Conservation (phyloP, 495 filamentous ascomycete genomes). For the Lophiostoma macrostomum region DNA sequence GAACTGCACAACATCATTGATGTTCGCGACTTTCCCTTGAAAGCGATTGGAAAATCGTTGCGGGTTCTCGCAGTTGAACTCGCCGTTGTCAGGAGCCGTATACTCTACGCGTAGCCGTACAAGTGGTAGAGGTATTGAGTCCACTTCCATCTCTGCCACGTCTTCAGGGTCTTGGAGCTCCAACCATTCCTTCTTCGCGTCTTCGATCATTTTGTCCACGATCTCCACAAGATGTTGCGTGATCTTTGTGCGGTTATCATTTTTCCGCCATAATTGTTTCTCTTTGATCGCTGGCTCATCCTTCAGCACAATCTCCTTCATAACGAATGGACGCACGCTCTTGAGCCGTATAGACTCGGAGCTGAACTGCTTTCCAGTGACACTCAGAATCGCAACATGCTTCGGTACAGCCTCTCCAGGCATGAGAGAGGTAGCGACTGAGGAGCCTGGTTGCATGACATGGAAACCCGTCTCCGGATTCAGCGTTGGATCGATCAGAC, state of each 20-base stretch:
- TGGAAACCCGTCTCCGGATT: conserved; percentile 88
- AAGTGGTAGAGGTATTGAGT: conserved; percentile 82
- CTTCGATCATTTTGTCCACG: conserved; percentile 79
- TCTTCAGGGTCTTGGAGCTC: conserved; percentile 59
- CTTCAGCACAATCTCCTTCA: conserved; percentile 73
- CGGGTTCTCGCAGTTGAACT: conserved; percentile 90
- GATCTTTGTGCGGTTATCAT: conserved; percentile 76
- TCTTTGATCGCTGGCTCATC: conserved; percentile 67
- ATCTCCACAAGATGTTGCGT: conserved; percentile 71
- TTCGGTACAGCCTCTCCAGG: conserved; percentile 90
- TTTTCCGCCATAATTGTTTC: conserved; percentile 68
- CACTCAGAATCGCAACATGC: conserved; percentile 77
- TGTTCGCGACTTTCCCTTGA: conserved; percentile 82
- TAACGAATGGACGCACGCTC: conserved; percentile 86
- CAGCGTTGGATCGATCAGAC: conserved; percentile 73
- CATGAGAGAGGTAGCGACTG: conserved; percentile 86
- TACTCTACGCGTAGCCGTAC: conserved; percentile 89
- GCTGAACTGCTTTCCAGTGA: conserved; percentile 79
- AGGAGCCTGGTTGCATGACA: conserved; percentile 97
- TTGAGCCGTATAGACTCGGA: conserved; percentile 81
- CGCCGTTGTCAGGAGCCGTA: conserved; percentile 78
- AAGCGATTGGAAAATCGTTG: conserved; percentile 97
- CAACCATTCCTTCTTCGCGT: conserved; percentile 79
- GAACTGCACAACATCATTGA: conserved; percentile 90
- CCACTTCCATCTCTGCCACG: conserved; percentile 52